These are phyloP conservation scores for Tricholomella constricta DNA, from an alignment of 768 basidiomycete genomes.

Conservation along the genomic window DNA sequence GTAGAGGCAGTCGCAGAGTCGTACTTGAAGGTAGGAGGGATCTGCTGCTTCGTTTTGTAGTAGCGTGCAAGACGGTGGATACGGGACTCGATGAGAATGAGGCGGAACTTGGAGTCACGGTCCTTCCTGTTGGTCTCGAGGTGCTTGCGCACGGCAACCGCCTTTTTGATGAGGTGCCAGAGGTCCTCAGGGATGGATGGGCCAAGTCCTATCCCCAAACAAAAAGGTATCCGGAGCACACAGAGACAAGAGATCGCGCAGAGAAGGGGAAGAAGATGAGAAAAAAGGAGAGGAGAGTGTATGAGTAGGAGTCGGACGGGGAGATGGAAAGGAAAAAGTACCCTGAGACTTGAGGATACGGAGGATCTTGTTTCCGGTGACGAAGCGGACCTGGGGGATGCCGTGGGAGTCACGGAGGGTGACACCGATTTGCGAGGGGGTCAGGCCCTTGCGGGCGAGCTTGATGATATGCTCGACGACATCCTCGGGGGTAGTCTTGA, in stretches of 20 bases:
- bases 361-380: constrained; percentile 99
- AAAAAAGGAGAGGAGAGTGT: constrained; percentile 19
- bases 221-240: constrained; percentile 39
- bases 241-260: constrained; percentile 14
- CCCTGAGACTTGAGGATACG: constrained; percentile 95
- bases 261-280: constrained; percentile 13
- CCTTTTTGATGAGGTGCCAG: constrained; percentile 99
- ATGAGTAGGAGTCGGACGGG: constrained; percentile 26
- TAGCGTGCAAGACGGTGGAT: constrained; percentile 97
- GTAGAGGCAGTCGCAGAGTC: constrained; percentile 95
- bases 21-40: constrained; percentile 98
- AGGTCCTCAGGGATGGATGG: constrained; percentile 99
- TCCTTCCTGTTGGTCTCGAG: constrained; percentile 98
- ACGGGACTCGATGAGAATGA: constrained; percentile 98
- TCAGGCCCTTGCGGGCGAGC: constrained; percentile 96
- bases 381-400: constrained; percentile 96
- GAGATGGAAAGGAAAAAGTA: constrained; percentile 39
- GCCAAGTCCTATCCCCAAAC: constrained; percentile 83
- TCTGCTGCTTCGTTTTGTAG: constrained; percentile 99
- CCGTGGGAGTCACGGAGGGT: constrained; percentile 97
- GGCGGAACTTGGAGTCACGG: constrained; percentile 94
- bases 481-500: constrained; percentile 94
- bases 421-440: constrained; percentile 98
- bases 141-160: constrained; percentile 98
- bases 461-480: constrained; percentile 96